These are phyloP conservation scores for Mariannaea sp. DNA, from an alignment of 2,329 filamentous ascomycete species.

Conservation along the genomic window DNA sequence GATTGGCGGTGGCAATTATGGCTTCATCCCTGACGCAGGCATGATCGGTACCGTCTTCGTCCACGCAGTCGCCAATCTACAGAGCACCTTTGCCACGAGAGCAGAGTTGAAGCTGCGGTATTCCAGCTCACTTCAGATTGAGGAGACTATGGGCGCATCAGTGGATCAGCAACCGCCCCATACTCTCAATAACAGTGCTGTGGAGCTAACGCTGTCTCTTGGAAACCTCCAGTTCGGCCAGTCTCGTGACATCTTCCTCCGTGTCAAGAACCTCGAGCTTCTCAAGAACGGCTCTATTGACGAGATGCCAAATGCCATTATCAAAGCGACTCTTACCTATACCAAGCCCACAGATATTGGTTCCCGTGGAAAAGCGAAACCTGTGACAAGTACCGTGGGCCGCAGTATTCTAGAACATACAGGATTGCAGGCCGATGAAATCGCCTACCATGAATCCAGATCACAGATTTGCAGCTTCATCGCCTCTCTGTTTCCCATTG, in stretches of 20 bases:
- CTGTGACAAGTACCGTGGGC: conserved; percentile 4
- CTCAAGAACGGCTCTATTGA: conserved; percentile 3
- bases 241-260: conserved; percentile 59
- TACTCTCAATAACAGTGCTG: conserved; percentile 21
- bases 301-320: conserved; percentile 19
- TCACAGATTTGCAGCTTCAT: conserved; percentile 56
- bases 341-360: conserved; percentile 25
- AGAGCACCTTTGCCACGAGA: conserved; percentile 59
- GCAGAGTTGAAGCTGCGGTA: conserved; percentile 51
- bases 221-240: conserved; percentile 66
- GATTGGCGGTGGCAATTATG: conserved; percentile 60
- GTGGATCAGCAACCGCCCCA: conserved; percentile 44
- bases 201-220: conserved; percentile 47
- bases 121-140: conserved; percentile 43
- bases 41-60: conserved; percentile 69
- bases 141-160: conserved; percentile 46
- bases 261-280: conserved; percentile 34
- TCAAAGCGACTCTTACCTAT: conserved; percentile 46
- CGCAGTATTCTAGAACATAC: conserved; percentile 30
- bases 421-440: conserved; percentile 40
- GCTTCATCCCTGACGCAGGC: conserved; percentile 65
- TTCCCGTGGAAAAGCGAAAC: background rate
- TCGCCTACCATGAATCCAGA: conserved; percentile 59
- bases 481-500: conserved; percentile 49
- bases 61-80: conserved; percentile 65